phyloP scores from a whole-genome alignment of 805 yeast species.

The Candida mattraensis region DNA sequence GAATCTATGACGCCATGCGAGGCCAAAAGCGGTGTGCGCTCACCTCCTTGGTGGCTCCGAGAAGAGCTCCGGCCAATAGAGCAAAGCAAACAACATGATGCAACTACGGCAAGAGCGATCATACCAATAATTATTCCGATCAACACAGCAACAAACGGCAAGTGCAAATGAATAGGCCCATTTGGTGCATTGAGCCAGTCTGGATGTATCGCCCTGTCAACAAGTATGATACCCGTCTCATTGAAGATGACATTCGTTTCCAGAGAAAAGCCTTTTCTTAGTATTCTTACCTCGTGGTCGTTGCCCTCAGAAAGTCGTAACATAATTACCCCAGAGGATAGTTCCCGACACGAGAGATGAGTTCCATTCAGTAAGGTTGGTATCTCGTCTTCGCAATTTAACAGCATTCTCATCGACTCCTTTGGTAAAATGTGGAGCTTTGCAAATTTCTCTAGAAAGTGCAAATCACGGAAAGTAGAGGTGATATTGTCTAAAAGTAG shows the following conservation, averaged over 20 bases:
- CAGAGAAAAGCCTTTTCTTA: slow-evolving; percentile 62
- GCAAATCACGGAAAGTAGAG: slow-evolving; percentile 34
- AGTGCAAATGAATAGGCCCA: slow-evolving; percentile 52
- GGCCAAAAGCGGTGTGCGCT: slow-evolving; percentile 16
- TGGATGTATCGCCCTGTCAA: slow-evolving; percentile 68
- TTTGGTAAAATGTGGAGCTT: slow-evolving; percentile 70
- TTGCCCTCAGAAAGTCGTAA: slow-evolving; percentile 46
- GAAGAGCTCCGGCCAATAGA: too few species aligned
- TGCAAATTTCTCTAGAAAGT: slow-evolving; percentile 50
- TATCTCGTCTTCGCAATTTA: slow-evolving; percentile 47
- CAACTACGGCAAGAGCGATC: slow-evolving; percentile 35
- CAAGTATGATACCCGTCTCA: slow-evolving; percentile 54
- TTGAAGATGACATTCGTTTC: slow-evolving; percentile 7
- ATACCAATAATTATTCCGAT: slow-evolving; percentile 67
- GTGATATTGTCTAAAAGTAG: slow-evolving; percentile 52
- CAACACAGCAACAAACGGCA: slow-evolving; percentile 68
- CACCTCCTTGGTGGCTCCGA: too few species aligned
- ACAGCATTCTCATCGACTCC: slow-evolving; percentile 45
- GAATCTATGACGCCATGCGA: slow-evolving; percentile 1
- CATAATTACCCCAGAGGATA: slow-evolving; percentile 39
- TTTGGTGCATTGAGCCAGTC: slow-evolving; percentile 52
- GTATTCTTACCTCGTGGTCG: slow-evolving; percentile 56
- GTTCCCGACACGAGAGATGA: slow-evolving; percentile 43
- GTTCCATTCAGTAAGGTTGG: slow-evolving; percentile 46
- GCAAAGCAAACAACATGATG: slow-evolving; percentile 38